phyloP scores from a whole-genome alignment of 202 grass and related monocot genomes.

The Elaeis oleifera region DNA sequence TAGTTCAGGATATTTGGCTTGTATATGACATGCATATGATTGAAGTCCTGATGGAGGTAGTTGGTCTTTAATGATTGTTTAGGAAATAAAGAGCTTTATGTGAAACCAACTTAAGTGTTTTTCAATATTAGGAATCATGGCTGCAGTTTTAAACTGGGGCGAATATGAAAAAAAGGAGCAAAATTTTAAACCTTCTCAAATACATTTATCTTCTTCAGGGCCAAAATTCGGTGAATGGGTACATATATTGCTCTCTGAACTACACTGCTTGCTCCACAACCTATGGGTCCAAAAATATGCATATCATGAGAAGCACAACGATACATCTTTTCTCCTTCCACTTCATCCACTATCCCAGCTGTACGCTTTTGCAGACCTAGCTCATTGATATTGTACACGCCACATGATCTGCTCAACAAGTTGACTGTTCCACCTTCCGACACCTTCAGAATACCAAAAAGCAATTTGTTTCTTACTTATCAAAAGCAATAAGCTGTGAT shows the following conservation, averaged over 20 bases:
- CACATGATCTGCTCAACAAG: constrained; percentile 79
- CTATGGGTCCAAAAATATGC: constrained; percentile 90
- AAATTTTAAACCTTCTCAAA: constrained; percentile 63
- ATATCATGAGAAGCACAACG: constrained; percentile 86
- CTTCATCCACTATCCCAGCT: constrained; percentile 35
- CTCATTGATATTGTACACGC: constrained; percentile 96
- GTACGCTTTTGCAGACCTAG: constrained; percentile 69
- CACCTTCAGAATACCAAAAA: constrained; percentile 43
- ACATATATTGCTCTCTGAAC: constrained; percentile 81
- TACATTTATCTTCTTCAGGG: constrained; percentile 93
- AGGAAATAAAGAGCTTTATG: no score
- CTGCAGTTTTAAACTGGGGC: background rate
- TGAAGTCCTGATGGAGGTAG: no score
- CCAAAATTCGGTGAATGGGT: constrained; percentile 74
- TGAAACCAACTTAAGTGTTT: no score
- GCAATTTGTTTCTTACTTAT: background rate
- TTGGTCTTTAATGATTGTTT: no score
- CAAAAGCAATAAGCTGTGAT: background rate
- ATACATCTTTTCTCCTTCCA: constrained; percentile 63
- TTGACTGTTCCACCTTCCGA: constrained; percentile 82
- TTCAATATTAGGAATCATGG: background rate
- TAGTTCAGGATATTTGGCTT: no score
- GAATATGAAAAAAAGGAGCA: constrained; percentile 6
- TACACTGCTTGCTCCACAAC: constrained; percentile 86
- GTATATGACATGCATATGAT: no score